Percentiles rank a stretch among this genome's conserved stretches.
Evolutionary conservation across 2,329 filamentous ascomycete genomes (phyloP).

Genomic region (Cordyceps tenuipes): DNA sequence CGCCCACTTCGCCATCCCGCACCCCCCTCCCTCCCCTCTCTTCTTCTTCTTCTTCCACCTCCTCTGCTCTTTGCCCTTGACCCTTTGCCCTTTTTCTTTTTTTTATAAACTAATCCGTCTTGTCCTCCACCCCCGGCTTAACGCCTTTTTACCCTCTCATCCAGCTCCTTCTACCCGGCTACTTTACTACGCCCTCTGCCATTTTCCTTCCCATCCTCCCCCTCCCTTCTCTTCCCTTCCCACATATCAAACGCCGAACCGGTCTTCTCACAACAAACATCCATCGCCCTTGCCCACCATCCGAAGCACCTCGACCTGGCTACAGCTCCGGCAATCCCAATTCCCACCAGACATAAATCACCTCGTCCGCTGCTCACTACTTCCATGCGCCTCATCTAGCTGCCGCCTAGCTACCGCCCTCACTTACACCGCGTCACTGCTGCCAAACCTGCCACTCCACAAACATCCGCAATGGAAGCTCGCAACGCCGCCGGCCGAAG

Average conservation of each 20-base stretch:
- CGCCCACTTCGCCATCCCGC: slow-evolving; percentile 6
- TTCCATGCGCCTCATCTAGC: background rate
- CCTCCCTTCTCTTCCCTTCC: background rate
- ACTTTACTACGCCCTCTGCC: slow-evolving; percentile 5
- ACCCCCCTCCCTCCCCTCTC: background rate
- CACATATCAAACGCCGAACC: background rate
- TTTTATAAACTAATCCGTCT: slow-evolving; percentile 9
- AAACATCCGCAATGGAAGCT: slow-evolving; percentile 37
- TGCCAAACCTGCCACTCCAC: background rate
- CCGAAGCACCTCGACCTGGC: background rate
- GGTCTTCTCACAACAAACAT: background rate
- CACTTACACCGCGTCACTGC: background rate
- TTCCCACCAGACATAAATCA: background rate
- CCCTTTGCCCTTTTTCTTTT: background rate
- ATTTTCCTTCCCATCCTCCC: background rate
- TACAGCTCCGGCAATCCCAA: background rate
- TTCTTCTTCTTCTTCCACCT: background rate
- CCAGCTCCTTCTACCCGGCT: background rate
- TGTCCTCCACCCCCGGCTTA: slow-evolving; percentile 7
- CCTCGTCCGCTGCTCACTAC: background rate
- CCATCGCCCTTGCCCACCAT: background rate
- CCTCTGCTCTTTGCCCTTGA: background rate
- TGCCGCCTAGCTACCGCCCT: background rate
- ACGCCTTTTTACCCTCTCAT: background rate
- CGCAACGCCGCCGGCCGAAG: slow-evolving; percentile 48